Conservation (phyloP, 495 filamentous ascomycete species). For the Podospora anserina region DNA sequence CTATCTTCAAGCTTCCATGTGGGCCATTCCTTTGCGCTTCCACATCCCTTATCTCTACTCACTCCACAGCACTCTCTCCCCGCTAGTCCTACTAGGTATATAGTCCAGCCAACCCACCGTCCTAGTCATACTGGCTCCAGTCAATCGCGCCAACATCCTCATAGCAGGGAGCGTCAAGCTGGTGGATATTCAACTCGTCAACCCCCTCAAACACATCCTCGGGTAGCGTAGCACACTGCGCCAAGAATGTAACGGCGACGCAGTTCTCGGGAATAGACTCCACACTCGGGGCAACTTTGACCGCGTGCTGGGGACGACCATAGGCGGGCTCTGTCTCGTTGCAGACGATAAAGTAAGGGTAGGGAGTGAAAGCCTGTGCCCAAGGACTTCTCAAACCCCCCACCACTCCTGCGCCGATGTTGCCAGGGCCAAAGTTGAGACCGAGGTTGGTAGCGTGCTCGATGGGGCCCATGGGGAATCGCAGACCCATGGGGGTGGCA, state of each 20-base stretch:
- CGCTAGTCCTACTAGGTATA: too few species aligned
- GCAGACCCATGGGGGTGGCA: not conserved
- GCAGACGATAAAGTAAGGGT: not conserved
- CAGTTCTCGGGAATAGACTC: not conserved
- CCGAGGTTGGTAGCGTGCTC: not conserved
- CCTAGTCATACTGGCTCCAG: not conserved
- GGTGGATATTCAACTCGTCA: not conserved
- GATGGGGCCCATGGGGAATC: not conserved
- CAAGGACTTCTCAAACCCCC: not conserved
- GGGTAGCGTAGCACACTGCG: not conserved
- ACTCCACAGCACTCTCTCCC: not conserved
- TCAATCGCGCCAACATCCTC: not conserved
- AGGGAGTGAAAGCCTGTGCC: not conserved
- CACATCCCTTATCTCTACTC: not conserved
- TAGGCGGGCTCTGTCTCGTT: not conserved
- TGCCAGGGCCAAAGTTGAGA: not conserved
- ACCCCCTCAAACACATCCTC: not conserved
- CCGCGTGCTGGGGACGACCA: not conserved
- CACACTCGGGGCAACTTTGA: not conserved
- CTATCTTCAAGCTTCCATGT: too few species aligned
- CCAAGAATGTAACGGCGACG: not conserved
- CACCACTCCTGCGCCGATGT: not conserved
- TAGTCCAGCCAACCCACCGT: too few species aligned
- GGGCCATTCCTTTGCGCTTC: too few species aligned
- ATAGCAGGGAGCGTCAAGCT: not conserved